A percentile compares a stretch with the other conserved stretches of the same genome.
Evolutionary conservation across 768 basidiomycete species (phyloP).

Genomic region (Butyriboletus loyo): DNA sequence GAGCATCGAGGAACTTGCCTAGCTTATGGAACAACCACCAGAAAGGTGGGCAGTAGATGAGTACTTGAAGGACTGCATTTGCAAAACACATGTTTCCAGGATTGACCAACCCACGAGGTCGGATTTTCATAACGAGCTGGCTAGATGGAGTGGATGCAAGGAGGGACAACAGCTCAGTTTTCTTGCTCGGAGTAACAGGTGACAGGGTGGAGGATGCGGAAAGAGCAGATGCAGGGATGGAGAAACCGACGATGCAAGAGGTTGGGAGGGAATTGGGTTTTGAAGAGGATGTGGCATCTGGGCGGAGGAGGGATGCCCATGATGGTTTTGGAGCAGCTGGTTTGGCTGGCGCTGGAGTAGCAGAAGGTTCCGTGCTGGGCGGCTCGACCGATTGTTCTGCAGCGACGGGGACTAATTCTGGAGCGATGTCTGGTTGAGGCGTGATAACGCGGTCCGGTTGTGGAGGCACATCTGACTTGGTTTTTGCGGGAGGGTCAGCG

Average conservation of each 20-base stretch:
- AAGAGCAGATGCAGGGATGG: constrained; percentile 52
- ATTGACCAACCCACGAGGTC: constrained; percentile 84
- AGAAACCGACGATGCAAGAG: constrained; percentile 71
- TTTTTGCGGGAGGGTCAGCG: constrained; percentile 22
- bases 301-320: constrained; percentile 71
- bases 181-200: constrained; percentile 37
- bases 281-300: constrained; percentile 38
- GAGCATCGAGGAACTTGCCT: constrained; percentile 45
- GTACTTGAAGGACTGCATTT: constrained; percentile 87
- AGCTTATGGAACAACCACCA: constrained; percentile 73
- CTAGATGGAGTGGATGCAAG: constrained; percentile 41
- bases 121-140: constrained; percentile 36
- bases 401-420: not conserved
- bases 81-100: constrained; percentile 98
- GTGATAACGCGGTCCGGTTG: constrained; percentile 14
- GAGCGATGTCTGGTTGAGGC: constrained; percentile 6
- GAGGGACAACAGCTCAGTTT: constrained; percentile 52
- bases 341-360: constrained; percentile 18
- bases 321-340: constrained; percentile 52
- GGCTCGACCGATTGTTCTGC: constrained; percentile 1
- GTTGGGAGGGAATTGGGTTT: constrained; percentile 56
- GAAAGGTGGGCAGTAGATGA: constrained; percentile 89
- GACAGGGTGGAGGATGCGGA: constrained; percentile 21
- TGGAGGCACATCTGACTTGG: constrained; percentile 2
- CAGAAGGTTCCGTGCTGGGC: not conserved